Evolutionary conservation across 2,329 filamentous ascomycete genomes (phyloP), one percentile per base, ranked within the genome.

Genomic region (Ascochyta clinopodiicola): DNA sequence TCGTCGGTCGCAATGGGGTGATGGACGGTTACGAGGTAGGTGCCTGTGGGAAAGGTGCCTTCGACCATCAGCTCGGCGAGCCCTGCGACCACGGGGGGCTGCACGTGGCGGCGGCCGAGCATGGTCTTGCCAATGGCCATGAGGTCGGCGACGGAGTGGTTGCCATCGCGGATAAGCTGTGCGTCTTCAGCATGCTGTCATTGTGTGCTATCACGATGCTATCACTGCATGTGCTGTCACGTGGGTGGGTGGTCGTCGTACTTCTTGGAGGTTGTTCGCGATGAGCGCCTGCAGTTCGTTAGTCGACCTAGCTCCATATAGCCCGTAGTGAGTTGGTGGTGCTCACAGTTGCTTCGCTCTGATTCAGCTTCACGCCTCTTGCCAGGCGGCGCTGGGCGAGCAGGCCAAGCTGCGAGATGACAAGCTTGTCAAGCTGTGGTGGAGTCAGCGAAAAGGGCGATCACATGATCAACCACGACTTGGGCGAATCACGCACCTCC

Each of bases 21-120:
- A 77, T 96, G 92, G 17, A 98, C 91, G 0, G 94, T 98, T 32
- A 98, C 93, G 36, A 98, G 87, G 72, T 96, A 97, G 2, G 93
- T 96, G 50, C 94, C 94, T 6, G 86, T 89, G 25, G 87, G 88
- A 72, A 98, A 98, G 2, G 93, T 98, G 56, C 94, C 94, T 78
- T 98, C 94, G 62, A 98, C 90, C 81, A 96, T 92, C 65, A 98
- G 85, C 78, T 96, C 90, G 55, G 86, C 83, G 38, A 98, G 85
- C 3, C 91, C 92, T 37, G 85, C 82, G 56, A 88, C 85, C 22
- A 97, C 94, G 10, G 89, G 87, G 21, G 94, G 92, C 38, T 92
- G 82, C 57, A 98, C 94, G 76, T 98, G 94, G 31, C 94, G 90
- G 9, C 94, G 90, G 61, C 94, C 94, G 2, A 98, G 89, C 88